phyloP scores from a whole-genome alignment of 1,139 yeast species.

The Saccharomycopsis crataegensis region DNA sequence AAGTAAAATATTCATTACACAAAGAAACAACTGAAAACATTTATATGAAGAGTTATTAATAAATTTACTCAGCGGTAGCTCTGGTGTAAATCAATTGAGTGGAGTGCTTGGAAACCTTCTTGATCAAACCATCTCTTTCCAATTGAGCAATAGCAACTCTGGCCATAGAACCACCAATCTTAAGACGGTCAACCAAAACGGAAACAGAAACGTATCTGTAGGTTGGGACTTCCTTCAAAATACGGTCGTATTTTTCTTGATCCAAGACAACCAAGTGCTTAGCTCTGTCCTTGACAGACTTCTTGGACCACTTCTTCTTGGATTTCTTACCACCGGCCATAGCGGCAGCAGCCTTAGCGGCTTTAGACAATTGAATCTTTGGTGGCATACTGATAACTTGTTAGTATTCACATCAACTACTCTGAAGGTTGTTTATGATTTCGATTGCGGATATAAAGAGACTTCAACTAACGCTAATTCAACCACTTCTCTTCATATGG shows the following conservation, averaged over 20 bases:
- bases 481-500: background rate
- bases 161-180: constrained; percentile 98
- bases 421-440: background rate
- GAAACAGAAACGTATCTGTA: constrained; percentile 98
- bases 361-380: constrained; percentile 98
- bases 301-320: constrained; percentile 99
- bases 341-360: constrained; percentile 99
- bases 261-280: constrained; percentile 96
- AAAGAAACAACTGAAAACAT: background rate
- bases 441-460: background rate
- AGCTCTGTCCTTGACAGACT: constrained; percentile 99
- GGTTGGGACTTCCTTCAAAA: constrained; percentile 98
- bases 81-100: constrained; percentile 95
- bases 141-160: constrained; percentile 96
- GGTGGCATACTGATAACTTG: constrained; percentile 67
- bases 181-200: constrained; percentile 97
- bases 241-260: constrained; percentile 98
- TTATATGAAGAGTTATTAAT: background rate
- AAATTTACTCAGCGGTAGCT: constrained; percentile 50
- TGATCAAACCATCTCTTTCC: constrained; percentile 92
- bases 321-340: constrained; percentile 99
- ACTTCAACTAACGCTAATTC: background rate
- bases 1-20: constrained; percentile 1
- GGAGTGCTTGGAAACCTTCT: constrained; percentile 91
- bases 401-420: constrained; percentile 3